Base-by-base conservation (phyloP, 306 rosid species). In the Nissolia schottii region DNA sequence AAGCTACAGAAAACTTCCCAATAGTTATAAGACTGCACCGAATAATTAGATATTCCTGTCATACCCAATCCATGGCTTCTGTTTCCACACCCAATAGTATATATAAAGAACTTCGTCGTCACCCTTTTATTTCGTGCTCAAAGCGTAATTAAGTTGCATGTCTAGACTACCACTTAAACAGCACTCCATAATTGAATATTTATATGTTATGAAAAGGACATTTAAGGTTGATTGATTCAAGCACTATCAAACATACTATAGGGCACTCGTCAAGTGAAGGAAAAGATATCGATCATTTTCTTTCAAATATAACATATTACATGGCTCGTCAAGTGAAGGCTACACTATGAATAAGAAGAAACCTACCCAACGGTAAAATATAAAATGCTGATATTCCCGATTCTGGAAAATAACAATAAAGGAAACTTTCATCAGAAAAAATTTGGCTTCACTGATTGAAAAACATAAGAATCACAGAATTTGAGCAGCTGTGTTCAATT, bases 401-500 rank as follows among this genome's bases (percentile, higher is more conserved):
- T 71, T 71, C 20, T 23, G 50, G 22, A 45, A 15, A 65, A 66
- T 22, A 71, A 32, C 68, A 49, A 46, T n/a, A 53, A 2, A 22
- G 28, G 27, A 70, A 57, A 70, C 34, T 35, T 64, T 41, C 12
- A 10, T 25, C 68, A 35, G 38, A 11, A 70, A 76, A 78, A 45
- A 54, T 6, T 11, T 23, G 28, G 19, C 45, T 10, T 18, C 12
- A 29, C 46, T 25, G 9, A 31, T 11, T 2, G 35, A 56, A 16
- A 15, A 16, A 13, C 34, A 19, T 12, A 64, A 54, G 23, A 64
- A 56, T 73, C 66, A 93, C 92, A 93, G 89, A 77, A 90, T 79
- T 81, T 93, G 97, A 28, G 98, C 98, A 41, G 98, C 97, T 0
- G 98, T 90, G 85, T 90, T 93, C 89, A 93, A 78, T 78, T 90